Evolutionary conservation across 2,329 filamentous ascomycete genomes (phyloP), one percentile per base, ranked within the genome.

Genomic region (Arthrinium phaeospermum): DNA sequence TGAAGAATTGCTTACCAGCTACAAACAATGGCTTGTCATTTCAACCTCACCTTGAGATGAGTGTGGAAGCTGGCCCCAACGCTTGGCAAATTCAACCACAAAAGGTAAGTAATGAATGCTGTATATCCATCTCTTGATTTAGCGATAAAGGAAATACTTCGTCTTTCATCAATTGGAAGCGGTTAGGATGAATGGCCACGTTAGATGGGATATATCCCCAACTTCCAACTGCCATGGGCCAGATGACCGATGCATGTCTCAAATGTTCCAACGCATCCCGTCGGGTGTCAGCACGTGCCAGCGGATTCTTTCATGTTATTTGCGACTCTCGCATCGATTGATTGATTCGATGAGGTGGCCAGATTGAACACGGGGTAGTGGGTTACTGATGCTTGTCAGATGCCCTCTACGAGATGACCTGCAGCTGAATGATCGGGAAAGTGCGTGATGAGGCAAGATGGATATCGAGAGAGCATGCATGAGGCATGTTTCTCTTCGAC

Each of bases 371-470:
- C 57, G 34, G 19, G 19, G 19, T 1, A 41, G 10, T 30, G 34
- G 57, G 41, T 64, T 37, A 19, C 57, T 64, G 57, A 64, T 64
- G 19, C 4, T 64, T 64, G 57, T 64, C 57, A 64, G 57, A 64
- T 64, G 57, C 57, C 22, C 34, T 64, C 34, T 64, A 41, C 30
- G 57, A 64, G 57, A 41, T 64, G 34, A 41, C 30, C 34, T 37
- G 19, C 6, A 41, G 34, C 12, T 64, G 57, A 64, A 10, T 12
- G 57, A 30, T 64, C 19, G 19, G 22, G 41, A n/a, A n/a, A 34
- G 53, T 34, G 30, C 53, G 19, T 37, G 53, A 61, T 37, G 30
- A 61, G 53, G 53, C 53, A 13, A 12, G 30, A 37, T 13, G 53
- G 53, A 10, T 6, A 37, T 34, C 22, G 30, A 2, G 27, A 57